Evolutionary conservation across 208 protist genomes (phyloP), one percentile per base, ranked within the genome.

Genomic region (Angomonas ambiguus): DNA sequence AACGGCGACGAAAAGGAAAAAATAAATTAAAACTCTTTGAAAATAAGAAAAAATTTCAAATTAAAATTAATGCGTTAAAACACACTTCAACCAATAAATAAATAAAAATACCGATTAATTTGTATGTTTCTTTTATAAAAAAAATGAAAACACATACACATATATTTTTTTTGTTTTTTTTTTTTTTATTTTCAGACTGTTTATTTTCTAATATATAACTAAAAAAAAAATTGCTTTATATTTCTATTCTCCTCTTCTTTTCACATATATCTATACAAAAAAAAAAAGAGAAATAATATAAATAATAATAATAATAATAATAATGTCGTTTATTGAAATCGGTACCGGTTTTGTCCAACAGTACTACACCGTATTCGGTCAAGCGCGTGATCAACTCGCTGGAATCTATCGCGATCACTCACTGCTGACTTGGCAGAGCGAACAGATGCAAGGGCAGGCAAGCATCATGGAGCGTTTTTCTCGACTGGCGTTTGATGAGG

Each of bases 331-430:
- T 96, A 92, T 84, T 41, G 64, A 91, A 20, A 64, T 94, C 41
- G 91, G 88, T 38, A 57, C 62, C 10, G 72, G 71, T 49, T 96
- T 96, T 48, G 76, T 83, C 24, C 69, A 83, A 60, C 88, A 96
- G 64, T 96, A 96, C 80, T 94, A 96, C 80, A 67, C 68, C 55
- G 82, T 86, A 71, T 96, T 96, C 72, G 62, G 81, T 41, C 78
- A 60, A 45, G 72, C 87, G 49, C 82, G 88, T 35, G 30, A 32
- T 6, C 77, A 85, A 59, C 78, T 96, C 28, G 80, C 84, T 10
- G 85, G 80, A 38, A 71, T 96, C 41, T 96, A 96, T 67, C 85
- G 85, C 68, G 73, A 85, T 13, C 67, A 20, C 11, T 87, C 85
- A n/a, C 69, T 94, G 33, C 76, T 96, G 76, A 96, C 91, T 25